A percentile compares a stretch with the other conserved stretches of the same genome.
phyloP scores from a whole-genome alignment of 352 stramenopile genomes.

The Plasmopara halstedii region DNA sequence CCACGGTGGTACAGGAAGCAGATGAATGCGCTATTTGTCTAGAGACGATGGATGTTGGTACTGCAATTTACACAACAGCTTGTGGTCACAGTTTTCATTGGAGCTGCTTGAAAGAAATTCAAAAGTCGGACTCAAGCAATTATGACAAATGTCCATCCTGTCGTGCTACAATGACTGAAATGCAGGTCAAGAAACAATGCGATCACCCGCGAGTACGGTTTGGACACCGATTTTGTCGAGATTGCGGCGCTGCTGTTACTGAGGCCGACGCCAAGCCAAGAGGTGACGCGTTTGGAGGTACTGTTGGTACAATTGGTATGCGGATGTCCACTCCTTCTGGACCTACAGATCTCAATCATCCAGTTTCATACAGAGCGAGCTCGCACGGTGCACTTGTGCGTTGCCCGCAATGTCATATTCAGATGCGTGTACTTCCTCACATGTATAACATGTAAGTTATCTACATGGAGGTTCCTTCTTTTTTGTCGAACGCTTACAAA shows the following conservation, averaged over 20 bases:
- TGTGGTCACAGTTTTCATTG: conserved; percentile 84
- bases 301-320: conserved; percentile 4
- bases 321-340: conserved; percentile 18
- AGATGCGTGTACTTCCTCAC: conserved; percentile 80
- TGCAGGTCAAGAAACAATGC: conserved; percentile 80
- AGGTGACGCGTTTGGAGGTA: conserved; percentile 24
- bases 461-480: neutral
- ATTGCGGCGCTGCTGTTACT: conserved; percentile 54
- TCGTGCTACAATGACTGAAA: conserved; percentile 61
- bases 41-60: conserved; percentile 68
- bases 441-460: conserved; percentile 85
- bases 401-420: conserved; percentile 79
- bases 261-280: conserved; percentile 63
- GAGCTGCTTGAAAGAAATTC: conserved; percentile 78
- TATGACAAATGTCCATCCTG: conserved; percentile 83
- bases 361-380: conserved; percentile 66
- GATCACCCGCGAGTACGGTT: conserved; percentile 77
- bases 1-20: conserved; percentile 49
- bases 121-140: conserved; percentile 69
- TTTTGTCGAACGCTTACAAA: conserved; percentile 1
- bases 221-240: conserved; percentile 70
- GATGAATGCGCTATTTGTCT: conserved; percentile 84
- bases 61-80: conserved; percentile 77
- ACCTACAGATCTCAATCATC: conserved; percentile 25
- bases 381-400: conserved; percentile 80